A percentile compares a stretch with the other conserved stretches of the same genome.
phyloP scores from a whole-genome alignment of 176 grass and related monocot species.

The Oryza rufipogon region DNA sequence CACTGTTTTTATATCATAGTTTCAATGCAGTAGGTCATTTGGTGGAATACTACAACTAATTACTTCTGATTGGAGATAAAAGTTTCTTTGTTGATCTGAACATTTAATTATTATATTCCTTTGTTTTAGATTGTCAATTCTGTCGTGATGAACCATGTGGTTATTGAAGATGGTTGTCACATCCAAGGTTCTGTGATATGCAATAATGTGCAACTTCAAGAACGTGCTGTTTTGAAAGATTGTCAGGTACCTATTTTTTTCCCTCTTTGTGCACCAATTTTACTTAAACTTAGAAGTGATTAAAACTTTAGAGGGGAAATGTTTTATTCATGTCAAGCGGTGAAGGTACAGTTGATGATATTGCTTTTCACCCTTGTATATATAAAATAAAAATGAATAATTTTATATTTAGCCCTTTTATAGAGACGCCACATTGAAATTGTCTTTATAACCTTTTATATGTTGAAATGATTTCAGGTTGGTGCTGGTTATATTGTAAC shows the following conservation, averaged over 20 bases:
- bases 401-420: neutral
- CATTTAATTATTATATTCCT: neutral
- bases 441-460: neutral
- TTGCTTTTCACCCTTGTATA: neutral
- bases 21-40: conserved; percentile 1
- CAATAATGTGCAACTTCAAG: conserved; percentile 96
- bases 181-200: conserved; percentile 96
- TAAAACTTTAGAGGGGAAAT: neutral
- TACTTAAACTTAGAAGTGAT: neutral
- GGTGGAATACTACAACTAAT: neutral
- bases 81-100: neutral
- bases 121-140: conserved; percentile 88
- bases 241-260: conserved; percentile 69
- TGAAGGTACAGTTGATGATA: conserved; percentile 6
- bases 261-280: neutral
- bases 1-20: conserved; percentile 1
- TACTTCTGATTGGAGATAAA: neutral
- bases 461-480: conserved; percentile 55
- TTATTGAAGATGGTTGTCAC: conserved; percentile 93
- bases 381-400: conserved; percentile 3
- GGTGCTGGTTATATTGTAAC: conserved; percentile 86
- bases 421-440: neutral
- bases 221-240: conserved; percentile 88
- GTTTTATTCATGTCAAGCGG: neutral
- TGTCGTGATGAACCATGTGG: conserved; percentile 92